Evolutionary conservation across 345 rosid genomes (phyloP), one percentile per base, ranked within the genome.

Genomic region (Luvunga scandens): DNA sequence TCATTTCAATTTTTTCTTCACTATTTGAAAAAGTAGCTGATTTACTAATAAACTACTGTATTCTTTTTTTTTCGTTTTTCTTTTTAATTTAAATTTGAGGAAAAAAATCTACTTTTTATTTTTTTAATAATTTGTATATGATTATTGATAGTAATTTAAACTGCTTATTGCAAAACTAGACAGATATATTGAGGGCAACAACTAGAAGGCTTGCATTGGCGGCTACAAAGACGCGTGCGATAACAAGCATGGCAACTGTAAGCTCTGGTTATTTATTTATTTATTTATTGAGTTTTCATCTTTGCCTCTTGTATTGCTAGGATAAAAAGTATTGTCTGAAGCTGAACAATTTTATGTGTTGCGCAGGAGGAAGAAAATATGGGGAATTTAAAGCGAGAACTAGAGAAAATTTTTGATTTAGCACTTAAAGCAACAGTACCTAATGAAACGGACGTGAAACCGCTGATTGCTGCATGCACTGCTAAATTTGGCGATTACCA

Each of bases 401-500:
- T 96, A 55, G 91, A 87, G 0, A 89, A 89, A 77, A 82, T 92
- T 16, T 92, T 92, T 80, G 94, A 89, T 31, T 68, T 4, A 19
- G 85, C 99, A 9, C 90, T 96, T 61, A 84, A 82, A 75, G 42
- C 55, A 55, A 89, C 98, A 0, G 90, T 89, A 55, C 97, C 97
- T 4, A 80, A 76, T 61, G 97, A 85, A 81, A 61, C 83, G 16
- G 84, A 88, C 83, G 91, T 92, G 69, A 91, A 89, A 81, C 97
- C 97, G 36, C 60, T 86, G 78, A 78, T 96, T 77, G 93, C 91
- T 77, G 87, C 92, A 64, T 89, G 92, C 80, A 79, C 86, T 66
- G 92, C 78, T 1, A 94, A 88, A 74, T 90, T 89, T 80, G 99
- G 97, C 2, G 98, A 95, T 78, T 95, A 95, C 86, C 98, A 95